These are phyloP conservation scores for Citrus medica DNA, from an alignment of 345 rosid species.

Conservation along the genomic window DNA sequence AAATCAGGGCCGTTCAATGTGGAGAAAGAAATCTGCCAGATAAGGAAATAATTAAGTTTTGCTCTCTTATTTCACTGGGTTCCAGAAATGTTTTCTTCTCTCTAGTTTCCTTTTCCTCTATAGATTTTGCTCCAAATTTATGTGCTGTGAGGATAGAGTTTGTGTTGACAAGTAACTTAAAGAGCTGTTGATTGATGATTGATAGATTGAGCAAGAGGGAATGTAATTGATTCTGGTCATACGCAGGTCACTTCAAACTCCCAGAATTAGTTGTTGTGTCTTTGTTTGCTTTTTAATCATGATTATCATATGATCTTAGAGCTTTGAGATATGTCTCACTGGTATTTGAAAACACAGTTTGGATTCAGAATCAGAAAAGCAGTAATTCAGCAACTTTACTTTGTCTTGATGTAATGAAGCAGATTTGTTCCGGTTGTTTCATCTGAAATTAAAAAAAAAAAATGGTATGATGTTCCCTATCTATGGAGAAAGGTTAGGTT, in stretches of 20 bases:
- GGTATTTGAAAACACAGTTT: neutral
- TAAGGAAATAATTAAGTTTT: conserved; percentile 16
- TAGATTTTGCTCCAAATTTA: conserved; percentile 1
- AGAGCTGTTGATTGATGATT: neutral
- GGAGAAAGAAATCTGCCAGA: conserved; percentile 69
- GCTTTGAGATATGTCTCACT: neutral
- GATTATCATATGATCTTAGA: neutral
- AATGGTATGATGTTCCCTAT: too few relatives aligned
- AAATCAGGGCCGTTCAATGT: conserved; percentile 77
- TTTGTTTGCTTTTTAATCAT: neutral
- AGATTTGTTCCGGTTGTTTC: too few relatives aligned
- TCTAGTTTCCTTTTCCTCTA: neutral
- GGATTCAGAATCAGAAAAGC: neutral
- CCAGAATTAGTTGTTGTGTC: neutral
- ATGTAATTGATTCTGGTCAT: neutral
- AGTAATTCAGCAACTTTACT: neutral
- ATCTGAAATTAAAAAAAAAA: too few relatives aligned
- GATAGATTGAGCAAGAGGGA: neutral
- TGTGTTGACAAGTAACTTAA: neutral
- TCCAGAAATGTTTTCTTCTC: neutral
- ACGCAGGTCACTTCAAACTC: neutral
- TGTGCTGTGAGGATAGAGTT: neutral
- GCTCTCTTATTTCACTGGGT: neutral
- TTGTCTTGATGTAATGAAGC: neutral
- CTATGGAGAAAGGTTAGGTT: too few relatives aligned